A percentile compares a stretch with the other conserved stretches of the same genome.
Evolutionary conservation across 2,329 filamentous ascomycete genomes (phyloP).

Genomic region (Colletotrichum sp.): DNA sequence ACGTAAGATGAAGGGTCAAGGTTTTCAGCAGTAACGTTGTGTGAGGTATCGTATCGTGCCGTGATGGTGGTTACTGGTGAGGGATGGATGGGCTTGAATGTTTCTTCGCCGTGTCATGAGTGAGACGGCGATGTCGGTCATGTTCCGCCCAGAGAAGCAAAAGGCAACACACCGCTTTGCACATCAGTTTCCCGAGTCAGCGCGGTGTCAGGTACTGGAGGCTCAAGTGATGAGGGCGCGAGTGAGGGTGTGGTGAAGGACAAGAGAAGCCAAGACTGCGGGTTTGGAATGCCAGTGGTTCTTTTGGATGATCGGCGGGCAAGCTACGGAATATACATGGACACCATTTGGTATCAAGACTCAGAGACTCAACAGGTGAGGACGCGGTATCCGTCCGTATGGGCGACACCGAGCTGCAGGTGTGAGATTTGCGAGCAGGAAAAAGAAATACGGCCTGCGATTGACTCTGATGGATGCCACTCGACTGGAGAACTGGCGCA

Average conservation of each 20-base stretch:
- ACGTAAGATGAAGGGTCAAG: not conserved
- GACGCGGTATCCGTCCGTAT: not conserved
- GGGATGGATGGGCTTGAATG: not conserved
- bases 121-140: not conserved
- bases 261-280: not conserved
- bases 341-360: not conserved
- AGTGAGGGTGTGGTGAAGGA: not conserved
- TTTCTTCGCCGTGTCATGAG: not conserved
- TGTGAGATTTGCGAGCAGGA: not conserved
- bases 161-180: not conserved
- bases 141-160: not conserved
- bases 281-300: not conserved
- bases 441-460: not conserved
- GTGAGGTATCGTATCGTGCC: not conserved
- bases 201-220: not conserved
- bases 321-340: not conserved
- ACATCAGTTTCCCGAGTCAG: slow-evolving; percentile 12
- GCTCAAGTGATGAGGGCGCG: not conserved
- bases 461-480: not conserved
- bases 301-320: slow-evolving; percentile 1
- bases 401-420: not conserved
- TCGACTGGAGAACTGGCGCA: not conserved
- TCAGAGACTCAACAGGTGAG: not conserved
- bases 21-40: not conserved
- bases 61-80: not conserved